These are phyloP conservation scores for Candida yuanshanica DNA, from an alignment of 805 yeast genomes.

Conservation along the genomic window DNA sequence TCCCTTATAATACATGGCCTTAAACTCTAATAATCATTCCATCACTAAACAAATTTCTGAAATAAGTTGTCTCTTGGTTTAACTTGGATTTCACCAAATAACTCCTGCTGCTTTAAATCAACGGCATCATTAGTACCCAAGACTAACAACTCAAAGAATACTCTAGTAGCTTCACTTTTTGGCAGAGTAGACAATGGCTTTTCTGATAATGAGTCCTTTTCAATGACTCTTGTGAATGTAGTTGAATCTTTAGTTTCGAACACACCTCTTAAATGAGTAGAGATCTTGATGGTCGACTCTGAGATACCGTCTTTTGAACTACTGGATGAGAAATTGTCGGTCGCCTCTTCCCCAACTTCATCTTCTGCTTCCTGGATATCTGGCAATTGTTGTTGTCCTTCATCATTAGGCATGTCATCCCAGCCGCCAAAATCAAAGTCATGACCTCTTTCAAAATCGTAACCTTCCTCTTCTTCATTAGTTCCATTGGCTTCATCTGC, in stretches of 20 bases:
- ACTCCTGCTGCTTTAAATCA: constrained; percentile 48
- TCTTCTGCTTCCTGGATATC: constrained; percentile 15
- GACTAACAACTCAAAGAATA: constrained; percentile 79
- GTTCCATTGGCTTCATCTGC: constrained; percentile 10
- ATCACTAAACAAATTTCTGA: constrained; percentile 5
- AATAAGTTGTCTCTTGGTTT: constrained; percentile 5
- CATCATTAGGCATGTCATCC: constrained; percentile 24
- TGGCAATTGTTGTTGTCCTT: constrained; percentile 5
- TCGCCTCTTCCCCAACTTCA: constrained; percentile 22
- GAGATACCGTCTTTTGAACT: constrained; percentile 30
- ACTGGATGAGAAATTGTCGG: constrained; percentile 11
- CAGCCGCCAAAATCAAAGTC: constrained; percentile 33
- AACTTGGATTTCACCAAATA: constrained; percentile 47
- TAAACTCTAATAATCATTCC: neutral
- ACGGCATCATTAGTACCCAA: constrained; percentile 75
- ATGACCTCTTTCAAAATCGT: constrained; percentile 10
- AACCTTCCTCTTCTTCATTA: neutral
- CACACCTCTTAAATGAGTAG: constrained; percentile 36
- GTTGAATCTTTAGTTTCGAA: constrained; percentile 23
- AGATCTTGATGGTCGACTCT: constrained; percentile 49
- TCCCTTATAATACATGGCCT: neutral
- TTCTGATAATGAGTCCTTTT: constrained; percentile 16
- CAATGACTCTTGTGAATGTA: constrained; percentile 35
- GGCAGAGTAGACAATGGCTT: constrained; percentile 32
- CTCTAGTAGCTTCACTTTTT: constrained; percentile 57